phyloP scores from a whole-genome alignment of 179 eudicot genomes.

The Pouteria campechiana region DNA sequence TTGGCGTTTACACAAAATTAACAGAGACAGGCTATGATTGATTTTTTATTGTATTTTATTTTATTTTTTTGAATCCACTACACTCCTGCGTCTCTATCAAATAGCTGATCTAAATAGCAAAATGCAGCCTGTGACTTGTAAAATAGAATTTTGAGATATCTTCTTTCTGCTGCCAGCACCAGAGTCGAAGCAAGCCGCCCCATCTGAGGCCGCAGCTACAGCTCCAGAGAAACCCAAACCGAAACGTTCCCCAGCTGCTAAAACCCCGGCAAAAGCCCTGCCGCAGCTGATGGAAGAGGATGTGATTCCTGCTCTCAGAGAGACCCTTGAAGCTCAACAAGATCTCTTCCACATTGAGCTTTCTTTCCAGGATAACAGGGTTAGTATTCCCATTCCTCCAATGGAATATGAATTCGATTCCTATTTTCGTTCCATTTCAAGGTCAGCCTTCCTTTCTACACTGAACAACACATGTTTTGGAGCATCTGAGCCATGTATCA shows the following conservation, averaged over 20 bases:
- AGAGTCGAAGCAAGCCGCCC: constrained; percentile 15
- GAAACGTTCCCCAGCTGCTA: constrained; percentile 58
- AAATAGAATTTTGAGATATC: not conserved
- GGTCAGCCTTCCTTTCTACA: too few relatives aligned
- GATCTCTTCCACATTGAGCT: constrained; percentile 60
- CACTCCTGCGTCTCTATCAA: too few relatives aligned
- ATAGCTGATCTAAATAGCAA: too few relatives aligned
- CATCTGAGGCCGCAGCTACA: constrained; percentile 4
- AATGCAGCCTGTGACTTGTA: too few relatives aligned
- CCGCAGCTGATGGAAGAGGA: constrained; percentile 88
- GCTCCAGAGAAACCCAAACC: constrained; percentile 35
- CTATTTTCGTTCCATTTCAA: too few relatives aligned
- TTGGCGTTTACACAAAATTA: not conserved
- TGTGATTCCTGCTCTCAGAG: constrained; percentile 57
- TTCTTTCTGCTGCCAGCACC: constrained; percentile 45
- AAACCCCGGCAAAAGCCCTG: constrained; percentile 56
- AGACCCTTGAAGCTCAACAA: constrained; percentile 58
- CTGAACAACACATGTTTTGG: too few relatives aligned
- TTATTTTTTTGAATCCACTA: too few relatives aligned
- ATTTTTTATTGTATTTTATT: not conserved
- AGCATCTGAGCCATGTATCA: too few relatives aligned
- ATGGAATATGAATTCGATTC: not conserved
- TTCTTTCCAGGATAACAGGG: constrained; percentile 48
- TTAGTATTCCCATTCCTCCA: constrained; percentile 15
- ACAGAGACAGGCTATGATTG: not conserved